phyloP scores from a whole-genome alignment of 2,329 filamentous ascomycete species.

The Colletotrichum tanaceti region DNA sequence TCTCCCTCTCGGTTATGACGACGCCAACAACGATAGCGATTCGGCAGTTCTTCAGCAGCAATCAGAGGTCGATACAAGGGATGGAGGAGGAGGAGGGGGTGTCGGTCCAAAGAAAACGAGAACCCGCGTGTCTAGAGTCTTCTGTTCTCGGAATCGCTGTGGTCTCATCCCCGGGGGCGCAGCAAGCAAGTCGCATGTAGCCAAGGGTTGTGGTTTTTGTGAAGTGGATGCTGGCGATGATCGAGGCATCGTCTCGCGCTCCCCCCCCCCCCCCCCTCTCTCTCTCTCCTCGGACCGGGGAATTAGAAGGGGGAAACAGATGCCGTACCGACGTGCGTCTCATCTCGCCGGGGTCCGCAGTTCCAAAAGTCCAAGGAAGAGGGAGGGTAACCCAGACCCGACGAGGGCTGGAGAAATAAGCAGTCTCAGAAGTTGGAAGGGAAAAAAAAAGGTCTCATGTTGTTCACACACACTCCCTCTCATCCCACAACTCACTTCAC shows the following conservation, averaged over 20 bases:
- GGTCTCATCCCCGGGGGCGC: background rate
- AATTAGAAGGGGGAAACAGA: background rate
- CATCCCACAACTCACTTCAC: background rate
- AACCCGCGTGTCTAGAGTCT: background rate
- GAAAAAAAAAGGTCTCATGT: conserved; percentile 1
- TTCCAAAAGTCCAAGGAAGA: conserved; percentile 1
- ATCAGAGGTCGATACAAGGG: background rate
- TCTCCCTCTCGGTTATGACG: background rate
- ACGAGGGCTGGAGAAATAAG: conserved; percentile 4
- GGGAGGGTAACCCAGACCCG: background rate
- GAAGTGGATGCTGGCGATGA: background rate
- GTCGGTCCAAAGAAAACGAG: background rate
- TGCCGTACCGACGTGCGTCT: background rate
- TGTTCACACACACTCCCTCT: background rate
- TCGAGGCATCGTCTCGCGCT: background rate
- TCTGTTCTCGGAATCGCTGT: background rate
- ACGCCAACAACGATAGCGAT: conserved; percentile 2
- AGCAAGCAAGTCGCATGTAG: background rate
- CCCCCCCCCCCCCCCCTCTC: no score
- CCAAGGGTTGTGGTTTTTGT: background rate
- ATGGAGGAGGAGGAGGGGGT: background rate
- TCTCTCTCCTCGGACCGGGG: background rate
- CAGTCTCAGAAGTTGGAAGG: conserved; percentile 1
- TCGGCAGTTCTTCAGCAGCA: conserved; percentile 31
- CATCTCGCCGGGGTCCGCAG: background rate